A percentile compares a stretch with the other conserved stretches of the same genome.
These are phyloP conservation scores for Camelina sativa DNA, from an alignment of 345 rosid genomes.

Conservation along the genomic window DNA sequence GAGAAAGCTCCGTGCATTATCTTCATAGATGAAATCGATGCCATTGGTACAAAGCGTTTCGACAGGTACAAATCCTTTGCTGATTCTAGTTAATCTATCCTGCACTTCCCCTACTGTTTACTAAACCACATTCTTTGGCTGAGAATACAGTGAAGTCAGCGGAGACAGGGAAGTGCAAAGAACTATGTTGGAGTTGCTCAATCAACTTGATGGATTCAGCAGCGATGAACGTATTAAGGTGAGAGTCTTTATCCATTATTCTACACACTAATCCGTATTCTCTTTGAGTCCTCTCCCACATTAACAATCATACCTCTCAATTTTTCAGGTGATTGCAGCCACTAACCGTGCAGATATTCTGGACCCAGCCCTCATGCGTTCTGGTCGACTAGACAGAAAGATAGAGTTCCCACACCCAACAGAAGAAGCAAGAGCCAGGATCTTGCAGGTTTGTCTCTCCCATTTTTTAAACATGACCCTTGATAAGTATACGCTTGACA, in stretches of 20 bases:
- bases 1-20: slow-evolving; percentile 99
- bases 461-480: background rate
- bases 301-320: slow-evolving; percentile 9
- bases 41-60: slow-evolving; percentile 97
- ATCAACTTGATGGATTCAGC: slow-evolving; percentile 99
- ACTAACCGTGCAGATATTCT: slow-evolving; percentile 98
- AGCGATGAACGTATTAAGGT: slow-evolving; percentile 99
- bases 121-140: slow-evolving; percentile 26
- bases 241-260: slow-evolving; percentile 29
- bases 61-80: slow-evolving; percentile 68
- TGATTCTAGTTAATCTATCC: background rate
- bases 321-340: slow-evolving; percentile 88
- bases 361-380: slow-evolving; percentile 99
- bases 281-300: background rate
- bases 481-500: background rate
- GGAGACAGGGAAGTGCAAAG: slow-evolving; percentile 99
- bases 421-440: slow-evolving; percentile 99
- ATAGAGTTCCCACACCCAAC: slow-evolving; percentile 98
- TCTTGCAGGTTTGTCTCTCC: slow-evolving; percentile 70
- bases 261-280: background rate
- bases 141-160: slow-evolving; percentile 90
- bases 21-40: slow-evolving; percentile 98
- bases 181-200: slow-evolving; percentile 96
- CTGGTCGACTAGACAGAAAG: slow-evolving; percentile 98
- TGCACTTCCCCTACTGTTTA: background rate